These are phyloP conservation scores for Elsinoe arachidis DNA, from an alignment of 2,329 filamentous ascomycete genomes.

Conservation along the genomic window DNA sequence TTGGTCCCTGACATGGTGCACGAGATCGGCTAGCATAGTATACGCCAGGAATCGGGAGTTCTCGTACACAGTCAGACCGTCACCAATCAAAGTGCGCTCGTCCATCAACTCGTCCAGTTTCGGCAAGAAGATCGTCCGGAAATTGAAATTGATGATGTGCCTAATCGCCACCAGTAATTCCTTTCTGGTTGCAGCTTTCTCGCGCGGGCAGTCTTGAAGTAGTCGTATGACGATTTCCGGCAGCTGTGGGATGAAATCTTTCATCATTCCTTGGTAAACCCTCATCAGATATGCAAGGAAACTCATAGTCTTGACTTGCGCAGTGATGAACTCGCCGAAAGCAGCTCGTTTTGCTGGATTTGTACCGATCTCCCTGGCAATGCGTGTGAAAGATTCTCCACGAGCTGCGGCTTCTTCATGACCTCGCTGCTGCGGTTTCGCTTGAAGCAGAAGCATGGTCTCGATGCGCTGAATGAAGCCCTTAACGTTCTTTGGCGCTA, in stretches of 20 bases:
- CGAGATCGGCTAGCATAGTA: conserved; percentile 95
- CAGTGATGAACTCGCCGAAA: conserved; percentile 95
- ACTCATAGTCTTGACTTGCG: conserved; percentile 98
- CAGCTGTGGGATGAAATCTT: conserved; percentile 76
- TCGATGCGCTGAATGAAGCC: conserved; percentile 92
- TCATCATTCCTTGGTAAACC: conserved; percentile 76
- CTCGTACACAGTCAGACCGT: conserved; percentile 93
- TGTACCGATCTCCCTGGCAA: conserved; percentile 68
- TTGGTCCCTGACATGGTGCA: conserved; percentile 91
- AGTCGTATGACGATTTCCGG: conserved; percentile 85
- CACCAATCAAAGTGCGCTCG: conserved; percentile 86
- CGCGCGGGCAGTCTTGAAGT: conserved; percentile 85
- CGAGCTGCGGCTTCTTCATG: conserved; percentile 74
- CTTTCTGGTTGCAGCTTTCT: conserved; percentile 88
- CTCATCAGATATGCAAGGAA: conserved; percentile 89
- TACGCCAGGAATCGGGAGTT: conserved; percentile 93
- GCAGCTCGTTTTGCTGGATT: conserved; percentile 68
- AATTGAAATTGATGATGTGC: conserved; percentile 99
- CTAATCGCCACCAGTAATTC: conserved; percentile 92
- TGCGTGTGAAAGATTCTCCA: conserved; percentile 79
- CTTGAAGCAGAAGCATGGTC: conserved; percentile 76
- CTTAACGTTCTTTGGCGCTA: conserved; percentile 77
- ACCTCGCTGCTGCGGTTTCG: conserved; percentile 84
- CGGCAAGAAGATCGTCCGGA: conserved; percentile 83
- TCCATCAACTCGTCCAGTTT: conserved; percentile 95